A percentile compares a stretch with the other conserved stretches of the same genome.
phyloP scores from a whole-genome alignment of 305 asterid species.

The Solanum hybrid region DNA sequence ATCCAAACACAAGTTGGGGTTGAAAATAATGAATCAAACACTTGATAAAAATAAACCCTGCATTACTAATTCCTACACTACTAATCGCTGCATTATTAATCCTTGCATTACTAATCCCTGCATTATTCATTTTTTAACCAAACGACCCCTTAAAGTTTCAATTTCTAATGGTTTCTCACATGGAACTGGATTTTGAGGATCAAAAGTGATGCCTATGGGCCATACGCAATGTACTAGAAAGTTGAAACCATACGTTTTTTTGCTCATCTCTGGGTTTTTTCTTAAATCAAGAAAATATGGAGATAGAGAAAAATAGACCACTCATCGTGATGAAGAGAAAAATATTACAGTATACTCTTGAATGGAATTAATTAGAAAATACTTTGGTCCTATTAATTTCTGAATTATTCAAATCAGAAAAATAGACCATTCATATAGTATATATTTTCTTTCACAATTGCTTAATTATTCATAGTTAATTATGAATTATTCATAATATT shows the following conservation, averaged over 20 bases:
- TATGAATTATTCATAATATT: not conserved
- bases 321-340: not conserved
- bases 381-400: no score
- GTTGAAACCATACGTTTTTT: not conserved
- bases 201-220: conserved; percentile 1
- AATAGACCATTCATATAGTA: not conserved
- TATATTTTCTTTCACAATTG: no score
- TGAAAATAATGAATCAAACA: no score
- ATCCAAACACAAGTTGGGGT: no score
- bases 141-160: not conserved
- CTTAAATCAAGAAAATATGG: not conserved
- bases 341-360: no score
- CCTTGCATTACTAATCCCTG: no score
- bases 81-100: no score
- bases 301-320: not conserved
- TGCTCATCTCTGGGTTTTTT: no score
- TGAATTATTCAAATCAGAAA: not conserved
- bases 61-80: no score
- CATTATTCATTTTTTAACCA: no score
- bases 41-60: no score
- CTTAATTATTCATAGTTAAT: not conserved
- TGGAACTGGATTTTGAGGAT: not conserved
- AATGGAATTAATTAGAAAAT: no score
- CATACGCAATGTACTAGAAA: conserved; percentile 12
- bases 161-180: not conserved